Conservation (phyloP, 768 basidiomycete species). For the Sarcomyxa edulis region DNA sequence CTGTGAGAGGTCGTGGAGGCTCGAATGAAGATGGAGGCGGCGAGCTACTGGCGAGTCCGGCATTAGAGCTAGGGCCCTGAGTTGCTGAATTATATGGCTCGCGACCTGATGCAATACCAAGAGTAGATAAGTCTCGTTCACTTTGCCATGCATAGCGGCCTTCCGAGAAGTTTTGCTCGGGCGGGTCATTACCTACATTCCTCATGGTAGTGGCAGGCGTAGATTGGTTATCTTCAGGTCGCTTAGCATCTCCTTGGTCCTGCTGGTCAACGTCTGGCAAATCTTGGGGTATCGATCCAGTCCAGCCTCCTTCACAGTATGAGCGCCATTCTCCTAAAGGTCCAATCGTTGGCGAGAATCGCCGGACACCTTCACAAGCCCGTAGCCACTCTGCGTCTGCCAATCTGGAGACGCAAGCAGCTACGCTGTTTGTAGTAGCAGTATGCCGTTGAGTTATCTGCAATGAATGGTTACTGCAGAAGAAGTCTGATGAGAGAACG, state of each 20-base stretch:
- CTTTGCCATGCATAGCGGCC: slow-evolving; percentile 1
- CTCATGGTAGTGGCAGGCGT: slow-evolving; percentile 5
- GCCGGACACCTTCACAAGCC: slow-evolving; percentile 65
- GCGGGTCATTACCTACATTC: slow-evolving; percentile 8
- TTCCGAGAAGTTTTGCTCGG: slow-evolving; percentile 6
- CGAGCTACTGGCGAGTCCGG: no score
- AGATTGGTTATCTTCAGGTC: slow-evolving; percentile 8
- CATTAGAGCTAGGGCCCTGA: no score
- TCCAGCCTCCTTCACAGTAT: slow-evolving; percentile 75
- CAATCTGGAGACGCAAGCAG: slow-evolving; percentile 61
- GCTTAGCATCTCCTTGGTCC: slow-evolving; percentile 4
- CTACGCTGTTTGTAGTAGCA: slow-evolving; percentile 52
- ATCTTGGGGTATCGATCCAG: slow-evolving; percentile 41
- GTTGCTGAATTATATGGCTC: slow-evolving; percentile 1
- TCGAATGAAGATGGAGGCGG: slow-evolving; percentile 20
- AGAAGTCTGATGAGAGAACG: slow-evolving; percentile 1
- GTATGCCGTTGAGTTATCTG: slow-evolving; percentile 58
- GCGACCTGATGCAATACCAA: neutral
- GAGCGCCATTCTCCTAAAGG: slow-evolving; percentile 68
- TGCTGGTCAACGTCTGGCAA: slow-evolving; percentile 24
- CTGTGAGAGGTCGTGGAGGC: slow-evolving; percentile 27
- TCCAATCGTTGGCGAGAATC: slow-evolving; percentile 62
- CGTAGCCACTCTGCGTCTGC: slow-evolving; percentile 78
- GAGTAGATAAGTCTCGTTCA: slow-evolving; percentile 3
- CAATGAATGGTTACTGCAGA: slow-evolving; percentile 57